Base-by-base conservation (phyloP, 2,329 filamentous ascomycete species). In the Aspergillus sp. region DNA sequence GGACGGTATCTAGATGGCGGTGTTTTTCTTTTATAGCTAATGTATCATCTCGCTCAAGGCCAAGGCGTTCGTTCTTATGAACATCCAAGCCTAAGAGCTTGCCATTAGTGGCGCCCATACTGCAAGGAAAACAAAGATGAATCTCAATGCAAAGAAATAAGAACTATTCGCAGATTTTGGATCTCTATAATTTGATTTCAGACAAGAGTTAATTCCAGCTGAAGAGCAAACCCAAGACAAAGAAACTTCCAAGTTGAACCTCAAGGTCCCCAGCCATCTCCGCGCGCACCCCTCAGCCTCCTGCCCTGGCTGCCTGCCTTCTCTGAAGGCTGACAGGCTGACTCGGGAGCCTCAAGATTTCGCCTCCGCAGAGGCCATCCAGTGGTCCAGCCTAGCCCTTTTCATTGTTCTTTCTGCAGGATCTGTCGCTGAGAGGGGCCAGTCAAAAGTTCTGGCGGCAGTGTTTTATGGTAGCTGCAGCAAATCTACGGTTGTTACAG, bases 1-100 rank as follows among this genome's bases (percentile, higher is more conserved):
- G n/a, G 58, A 57, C 23, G 48, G 47, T 59, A 34, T 13, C 38
- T 46, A 46, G 48, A 52, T 45, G 38, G 34, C 41, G 25, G 48
- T 46, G 48, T 57, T 57, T 51, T n/a, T 22, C 4, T 52, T 52
- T 48, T 45, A 31, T 19, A 19, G 19, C 19, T 19, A 19, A 19
- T 19, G 19, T 45, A 49, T 57, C 13, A 31, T 46, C 25, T 43
- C 30, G 31, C 46, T 30, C 8, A 7, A 38, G 31, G 9, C 31
- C 31, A 4, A 11, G 8, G 9, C 8, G 31, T 38, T 38, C 31
- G 31, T 38, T 38, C 31, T 38, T 15, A 11, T 11, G 31, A 11
- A 38, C 9, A 38, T 11, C 31, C 9, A 8, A 13, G 34, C 15
- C 34, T 41, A 11, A 41, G 34, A 15, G 34, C 34, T 41, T 41